Evolutionary conservation across 768 basidiomycete genomes (phyloP).

Genomic region (Boletus subparvulus): DNA sequence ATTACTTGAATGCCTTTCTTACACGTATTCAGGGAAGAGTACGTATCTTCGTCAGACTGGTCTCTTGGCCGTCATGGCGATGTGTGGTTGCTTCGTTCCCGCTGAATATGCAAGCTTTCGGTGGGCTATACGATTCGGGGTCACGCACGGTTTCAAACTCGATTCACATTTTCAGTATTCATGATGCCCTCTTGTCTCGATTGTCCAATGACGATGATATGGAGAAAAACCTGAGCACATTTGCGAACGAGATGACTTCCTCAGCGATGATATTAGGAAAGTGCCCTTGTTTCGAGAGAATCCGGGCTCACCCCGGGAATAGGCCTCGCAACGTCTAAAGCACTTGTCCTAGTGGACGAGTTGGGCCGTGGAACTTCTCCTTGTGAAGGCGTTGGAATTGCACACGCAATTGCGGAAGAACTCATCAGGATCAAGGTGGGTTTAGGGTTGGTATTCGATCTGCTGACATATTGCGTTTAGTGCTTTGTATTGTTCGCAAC

Average conservation of each 20-base stretch:
- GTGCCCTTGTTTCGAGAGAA: neutral
- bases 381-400: slow-evolving; percentile 75
- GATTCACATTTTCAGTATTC: slow-evolving; percentile 47
- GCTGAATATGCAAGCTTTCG: slow-evolving; percentile 91
- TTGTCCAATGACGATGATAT: slow-evolving; percentile 94
- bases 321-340: slow-evolving; percentile 70
- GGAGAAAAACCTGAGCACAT: slow-evolving; percentile 88
- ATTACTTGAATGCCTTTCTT: neutral
- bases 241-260: slow-evolving; percentile 92
- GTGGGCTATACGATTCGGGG: slow-evolving; percentile 31
- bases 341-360: slow-evolving; percentile 89
- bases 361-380: slow-evolving; percentile 91
- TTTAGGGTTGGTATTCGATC: neutral
- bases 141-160: neutral
- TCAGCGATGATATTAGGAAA: slow-evolving; percentile 87
- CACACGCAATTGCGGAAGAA: slow-evolving; percentile 80
- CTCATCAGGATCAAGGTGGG: slow-evolving; percentile 70
- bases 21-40: slow-evolving; percentile 66
- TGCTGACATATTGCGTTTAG: slow-evolving; percentile 37
- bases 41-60: slow-evolving; percentile 90
- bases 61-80: slow-evolving; percentile 79
- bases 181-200: slow-evolving; percentile 81
- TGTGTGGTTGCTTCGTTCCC: slow-evolving; percentile 90
- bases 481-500: slow-evolving; percentile 91
- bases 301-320: neutral